These are phyloP conservation scores for Eremochloa ophiuroides DNA, from an alignment of 176 grass and related monocot species.

Conservation along the genomic window DNA sequence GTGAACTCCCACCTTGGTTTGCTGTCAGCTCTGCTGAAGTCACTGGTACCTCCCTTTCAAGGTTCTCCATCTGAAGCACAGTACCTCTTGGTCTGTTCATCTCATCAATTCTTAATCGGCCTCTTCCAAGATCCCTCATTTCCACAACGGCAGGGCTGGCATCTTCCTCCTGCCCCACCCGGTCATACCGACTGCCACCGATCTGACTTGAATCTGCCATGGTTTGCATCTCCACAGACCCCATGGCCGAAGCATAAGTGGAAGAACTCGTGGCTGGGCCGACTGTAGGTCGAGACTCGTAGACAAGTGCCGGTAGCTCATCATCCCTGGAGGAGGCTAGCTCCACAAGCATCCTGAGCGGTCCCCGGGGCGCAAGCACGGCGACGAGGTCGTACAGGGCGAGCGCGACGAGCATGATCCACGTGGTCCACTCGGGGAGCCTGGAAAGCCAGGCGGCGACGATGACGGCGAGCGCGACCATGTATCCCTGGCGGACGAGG, in stretches of 20 bases:
- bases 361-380: slow-evolving; percentile 74
- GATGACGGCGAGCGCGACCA: slow-evolving; percentile 81
- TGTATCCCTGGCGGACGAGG: slow-evolving; percentile 85
- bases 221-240: slow-evolving; percentile 66
- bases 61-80: background rate
- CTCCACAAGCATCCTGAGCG: slow-evolving; percentile 89
- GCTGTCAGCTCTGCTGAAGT: background rate
- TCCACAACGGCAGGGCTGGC: slow-evolving; percentile 23
- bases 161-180: slow-evolving; percentile 34
- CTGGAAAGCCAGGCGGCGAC: slow-evolving; percentile 86
- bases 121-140: slow-evolving; percentile 42
- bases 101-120: background rate
- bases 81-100: slow-evolving; percentile 12
- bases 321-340: slow-evolving; percentile 87
- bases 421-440: slow-evolving; percentile 95
- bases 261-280: slow-evolving; percentile 30
- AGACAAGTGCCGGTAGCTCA: slow-evolving; percentile 86
- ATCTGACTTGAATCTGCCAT: slow-evolving; percentile 7
- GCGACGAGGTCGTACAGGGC: slow-evolving; percentile 82
- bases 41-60: background rate
- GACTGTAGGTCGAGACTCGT: slow-evolving; percentile 71
- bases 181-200: slow-evolving; percentile 3
- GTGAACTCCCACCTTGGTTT: slow-evolving; percentile 27
- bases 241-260: slow-evolving; percentile 39
- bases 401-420: slow-evolving; percentile 87